Evolutionary conservation across 805 yeast species (phyloP).

Genomic region (Monosporozyma solicola): DNA sequence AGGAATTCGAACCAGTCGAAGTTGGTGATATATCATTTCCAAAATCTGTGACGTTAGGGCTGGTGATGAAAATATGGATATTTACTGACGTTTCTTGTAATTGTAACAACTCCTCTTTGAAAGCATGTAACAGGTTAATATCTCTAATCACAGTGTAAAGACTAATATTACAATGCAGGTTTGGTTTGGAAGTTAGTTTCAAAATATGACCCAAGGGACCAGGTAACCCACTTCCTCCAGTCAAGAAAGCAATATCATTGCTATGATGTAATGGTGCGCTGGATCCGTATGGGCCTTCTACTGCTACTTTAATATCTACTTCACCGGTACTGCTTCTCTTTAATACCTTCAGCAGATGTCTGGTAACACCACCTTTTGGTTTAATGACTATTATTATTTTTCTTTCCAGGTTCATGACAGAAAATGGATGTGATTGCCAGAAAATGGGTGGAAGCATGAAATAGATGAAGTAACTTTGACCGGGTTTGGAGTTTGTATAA

Average conservation of each 20-base stretch:
- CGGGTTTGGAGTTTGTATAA: constrained; percentile 36
- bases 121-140: constrained; percentile 13
- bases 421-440: constrained; percentile 54
- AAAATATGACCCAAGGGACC: constrained; percentile 44
- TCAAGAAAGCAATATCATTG: constrained; percentile 48
- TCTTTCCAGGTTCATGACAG: constrained; percentile 36
- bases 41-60: neutral
- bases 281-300: constrained; percentile 70
- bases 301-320: constrained; percentile 29
- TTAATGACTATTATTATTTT: constrained; percentile 35
- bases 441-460: constrained; percentile 39
- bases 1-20: constrained; percentile 1
- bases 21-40: neutral
- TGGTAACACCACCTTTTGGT: constrained; percentile 43
- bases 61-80: constrained; percentile 8
- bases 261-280: constrained; percentile 40
- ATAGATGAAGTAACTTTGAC: constrained; percentile 38
- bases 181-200: constrained; percentile 18
- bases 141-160: constrained; percentile 14
- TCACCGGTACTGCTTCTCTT: constrained; percentile 25
- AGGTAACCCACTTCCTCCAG: constrained; percentile 73
- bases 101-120: constrained; percentile 10
- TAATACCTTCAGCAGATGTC: constrained; percentile 20
- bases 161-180: constrained; percentile 7
- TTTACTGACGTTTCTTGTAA: constrained; percentile 11